These are phyloP conservation scores for Geotrichum ghanense DNA, from an alignment of 805 yeast genomes.

Conservation along the genomic window DNA sequence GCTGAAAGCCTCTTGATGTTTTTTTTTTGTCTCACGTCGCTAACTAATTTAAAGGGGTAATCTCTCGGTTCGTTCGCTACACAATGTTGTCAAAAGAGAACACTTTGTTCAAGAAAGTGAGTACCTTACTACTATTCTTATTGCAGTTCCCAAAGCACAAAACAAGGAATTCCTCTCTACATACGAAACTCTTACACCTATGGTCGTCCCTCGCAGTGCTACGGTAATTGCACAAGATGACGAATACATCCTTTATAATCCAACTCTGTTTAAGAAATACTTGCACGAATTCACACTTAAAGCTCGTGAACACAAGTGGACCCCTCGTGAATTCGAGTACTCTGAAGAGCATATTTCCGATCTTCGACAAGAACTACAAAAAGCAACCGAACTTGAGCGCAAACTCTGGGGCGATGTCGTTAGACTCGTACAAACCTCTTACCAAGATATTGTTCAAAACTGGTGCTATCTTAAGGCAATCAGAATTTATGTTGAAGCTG, in stretches of 20 bases:
- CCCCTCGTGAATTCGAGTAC: slow-evolving; percentile 85
- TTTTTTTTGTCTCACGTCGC: too few relatives aligned
- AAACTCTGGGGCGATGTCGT: slow-evolving; percentile 60
- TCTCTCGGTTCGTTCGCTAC: slow-evolving; percentile 79
- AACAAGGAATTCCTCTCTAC: slow-evolving; percentile 47
- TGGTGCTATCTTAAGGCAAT: slow-evolving; percentile 88
- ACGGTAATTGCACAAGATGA: slow-evolving; percentile 54
- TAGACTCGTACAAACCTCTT: slow-evolving; percentile 82
- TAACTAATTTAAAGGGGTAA: slow-evolving; percentile 46
- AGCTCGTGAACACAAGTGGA: slow-evolving; percentile 77
- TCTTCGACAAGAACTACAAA: slow-evolving; percentile 67
- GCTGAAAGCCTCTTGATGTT: too few relatives aligned
- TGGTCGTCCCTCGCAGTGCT: slow-evolving; percentile 92
- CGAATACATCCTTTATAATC: slow-evolving; percentile 63
- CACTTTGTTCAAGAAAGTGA: slow-evolving; percentile 82
- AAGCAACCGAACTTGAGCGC: slow-evolving; percentile 63
- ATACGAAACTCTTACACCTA: slow-evolving; percentile 67
- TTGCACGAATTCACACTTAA: slow-evolving; percentile 55
- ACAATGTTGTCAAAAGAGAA: slow-evolving; percentile 71
- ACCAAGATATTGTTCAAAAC: slow-evolving; percentile 67
- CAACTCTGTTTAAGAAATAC: slow-evolving; percentile 76
- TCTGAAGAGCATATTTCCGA: slow-evolving; percentile 64
- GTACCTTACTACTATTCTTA: slow-evolving; percentile 69
- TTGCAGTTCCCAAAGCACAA: slow-evolving; percentile 72
- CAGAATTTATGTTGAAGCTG: slow-evolving; percentile 84